These are phyloP conservation scores for Graphilbum ipis-grandicollis DNA, from an alignment of 2,329 filamentous ascomycete genomes.

Conservation along the genomic window DNA sequence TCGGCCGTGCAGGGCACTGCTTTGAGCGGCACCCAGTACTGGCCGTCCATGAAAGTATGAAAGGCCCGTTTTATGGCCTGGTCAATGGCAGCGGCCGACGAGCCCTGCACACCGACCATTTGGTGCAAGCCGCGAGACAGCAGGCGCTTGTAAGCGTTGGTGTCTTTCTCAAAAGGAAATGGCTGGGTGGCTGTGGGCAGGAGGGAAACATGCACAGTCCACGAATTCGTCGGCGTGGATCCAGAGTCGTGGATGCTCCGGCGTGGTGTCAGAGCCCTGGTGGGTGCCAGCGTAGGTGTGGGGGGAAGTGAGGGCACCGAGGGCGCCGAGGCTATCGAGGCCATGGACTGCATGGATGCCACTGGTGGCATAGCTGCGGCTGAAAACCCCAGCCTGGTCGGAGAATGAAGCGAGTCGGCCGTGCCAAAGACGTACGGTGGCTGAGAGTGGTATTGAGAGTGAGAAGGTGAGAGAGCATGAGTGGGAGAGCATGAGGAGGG, in stretches of 20 bases:
- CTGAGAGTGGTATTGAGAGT: not conserved
- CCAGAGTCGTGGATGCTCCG: constrained; percentile 4
- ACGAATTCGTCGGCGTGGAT: constrained; percentile 20
- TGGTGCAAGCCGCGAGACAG: constrained; percentile 42
- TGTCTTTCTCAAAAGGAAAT: constrained; percentile 45
- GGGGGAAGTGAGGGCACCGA: constrained; percentile 10
- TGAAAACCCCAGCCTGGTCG: too few species aligned
- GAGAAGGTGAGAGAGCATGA: not conserved
- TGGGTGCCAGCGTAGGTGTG: not conserved
- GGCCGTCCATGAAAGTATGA: constrained; percentile 27
- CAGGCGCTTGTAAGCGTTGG: constrained; percentile 41
- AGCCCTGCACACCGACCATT: constrained; percentile 34
- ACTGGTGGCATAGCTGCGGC: too few species aligned
- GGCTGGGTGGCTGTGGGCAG: constrained; percentile 34
- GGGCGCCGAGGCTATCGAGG: too few species aligned
- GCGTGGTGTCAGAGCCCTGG: not conserved
- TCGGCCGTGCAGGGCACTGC: constrained; percentile 39
- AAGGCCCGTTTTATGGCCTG: constrained; percentile 32
- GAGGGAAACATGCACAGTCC: constrained; percentile 44
- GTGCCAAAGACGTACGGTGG: not conserved
- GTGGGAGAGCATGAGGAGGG: too few species aligned
- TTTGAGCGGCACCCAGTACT: constrained; percentile 40
- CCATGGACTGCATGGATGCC: too few species aligned
- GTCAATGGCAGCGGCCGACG: constrained; percentile 29
- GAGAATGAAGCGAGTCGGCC: too few species aligned